Conservation (phyloP, 352 stramenopile genomes). For the Phytophthora colocasiae region DNA sequence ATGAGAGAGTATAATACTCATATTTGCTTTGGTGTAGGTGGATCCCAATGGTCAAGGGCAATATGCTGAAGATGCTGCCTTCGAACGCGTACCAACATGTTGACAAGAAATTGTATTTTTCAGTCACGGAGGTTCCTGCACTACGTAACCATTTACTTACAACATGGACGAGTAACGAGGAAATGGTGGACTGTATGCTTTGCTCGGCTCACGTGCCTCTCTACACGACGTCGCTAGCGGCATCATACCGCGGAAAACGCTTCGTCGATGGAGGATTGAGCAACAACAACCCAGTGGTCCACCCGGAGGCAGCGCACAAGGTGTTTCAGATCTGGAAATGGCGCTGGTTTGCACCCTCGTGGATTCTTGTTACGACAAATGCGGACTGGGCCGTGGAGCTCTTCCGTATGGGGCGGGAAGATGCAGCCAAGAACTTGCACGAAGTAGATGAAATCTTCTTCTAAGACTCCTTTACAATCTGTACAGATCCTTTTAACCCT, state of each 20-base stretch:
- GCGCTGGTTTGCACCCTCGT: constrained; percentile 80
- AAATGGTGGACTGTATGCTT: constrained; percentile 86
- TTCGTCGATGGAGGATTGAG: constrained; percentile 80
- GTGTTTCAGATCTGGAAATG: constrained; percentile 89
- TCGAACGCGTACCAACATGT: constrained; percentile 67
- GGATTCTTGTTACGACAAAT: constrained; percentile 80
- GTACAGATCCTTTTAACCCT: too few species aligned
- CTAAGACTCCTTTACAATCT: neutral
- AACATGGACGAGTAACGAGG: constrained; percentile 76
- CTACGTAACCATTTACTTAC: constrained; percentile 79
- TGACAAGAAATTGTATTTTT: constrained; percentile 83
- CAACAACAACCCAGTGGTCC: constrained; percentile 71
- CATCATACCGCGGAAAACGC: constrained; percentile 70
- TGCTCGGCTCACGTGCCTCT: constrained; percentile 75
- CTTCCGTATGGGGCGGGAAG: constrained; percentile 81
- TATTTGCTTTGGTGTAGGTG: constrained; percentile 40
- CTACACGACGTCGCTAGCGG: constrained; percentile 74
- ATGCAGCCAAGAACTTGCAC: constrained; percentile 70
- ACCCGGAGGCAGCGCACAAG: constrained; percentile 65
- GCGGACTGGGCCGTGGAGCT: constrained; percentile 76
- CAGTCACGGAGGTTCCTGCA: constrained; percentile 70
- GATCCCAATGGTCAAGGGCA: constrained; percentile 78
- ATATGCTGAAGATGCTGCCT: constrained; percentile 68
- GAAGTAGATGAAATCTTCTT: constrained; percentile 76
- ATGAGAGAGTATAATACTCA: neutral